Conservation (phyloP, 2,329 filamentous ascomycete species). For the Aspergillus phoenicis region DNA sequence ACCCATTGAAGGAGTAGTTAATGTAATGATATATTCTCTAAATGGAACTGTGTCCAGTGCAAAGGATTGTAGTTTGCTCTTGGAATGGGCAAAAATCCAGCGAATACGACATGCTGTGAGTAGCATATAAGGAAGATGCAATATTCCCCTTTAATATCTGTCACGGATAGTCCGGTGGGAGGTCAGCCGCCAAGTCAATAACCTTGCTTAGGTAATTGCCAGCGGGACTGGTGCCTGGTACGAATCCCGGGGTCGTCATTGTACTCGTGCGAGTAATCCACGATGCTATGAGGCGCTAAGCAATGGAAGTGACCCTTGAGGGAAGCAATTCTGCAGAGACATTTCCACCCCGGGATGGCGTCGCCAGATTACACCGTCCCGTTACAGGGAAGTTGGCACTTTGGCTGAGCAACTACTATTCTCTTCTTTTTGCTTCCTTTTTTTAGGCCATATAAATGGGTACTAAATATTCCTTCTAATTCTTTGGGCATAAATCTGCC, state of each 20-base stretch:
- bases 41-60: no score
- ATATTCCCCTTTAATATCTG: constrained; percentile 32
- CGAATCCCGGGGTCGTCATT: constrained; percentile 56
- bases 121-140: no score
- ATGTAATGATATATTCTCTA: no score
- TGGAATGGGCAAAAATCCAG: no score
- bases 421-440: constrained; percentile 31
- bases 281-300: constrained; percentile 58
- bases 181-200: constrained; percentile 38
- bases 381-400: constrained; percentile 41
- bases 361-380: constrained; percentile 54
- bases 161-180: constrained; percentile 47
- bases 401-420: constrained; percentile 41
- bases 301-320: constrained; percentile 58
- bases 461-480: no score
- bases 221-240: constrained; percentile 55
- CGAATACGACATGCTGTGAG: no score
- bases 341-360: constrained; percentile 58
- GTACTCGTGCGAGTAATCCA: constrained; percentile 59
- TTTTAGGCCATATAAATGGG: not conserved
- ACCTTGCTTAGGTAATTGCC: constrained; percentile 41
- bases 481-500: no score
- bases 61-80: no score
- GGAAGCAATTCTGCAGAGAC: constrained; percentile 63
- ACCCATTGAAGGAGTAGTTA: no score